Conservation (phyloP, 2,329 filamentous ascomycete genomes). For the Setomelanomma holmii region DNA sequence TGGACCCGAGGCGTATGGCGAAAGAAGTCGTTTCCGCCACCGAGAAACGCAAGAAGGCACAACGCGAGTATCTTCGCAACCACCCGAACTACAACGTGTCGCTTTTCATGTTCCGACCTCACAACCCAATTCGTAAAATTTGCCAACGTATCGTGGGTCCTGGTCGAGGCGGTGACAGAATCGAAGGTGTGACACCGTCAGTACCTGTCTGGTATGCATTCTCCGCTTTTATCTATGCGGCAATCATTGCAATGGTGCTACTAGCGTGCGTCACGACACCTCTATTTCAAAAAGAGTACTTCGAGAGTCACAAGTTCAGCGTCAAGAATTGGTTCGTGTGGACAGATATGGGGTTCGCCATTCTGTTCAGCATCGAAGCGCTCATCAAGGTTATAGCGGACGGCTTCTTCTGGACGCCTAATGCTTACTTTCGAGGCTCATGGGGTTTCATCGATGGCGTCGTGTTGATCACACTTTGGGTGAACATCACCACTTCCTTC, state of each 20-base stretch:
- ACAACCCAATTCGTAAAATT: constrained; percentile 77
- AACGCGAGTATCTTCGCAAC: constrained; percentile 85
- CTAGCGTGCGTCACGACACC: constrained; percentile 94
- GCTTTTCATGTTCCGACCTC: constrained; percentile 82
- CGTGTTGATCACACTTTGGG: constrained; percentile 91
- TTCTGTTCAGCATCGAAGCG: constrained; percentile 85
- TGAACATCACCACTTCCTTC: constrained; percentile 87
- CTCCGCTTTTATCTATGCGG: constrained; percentile 90
- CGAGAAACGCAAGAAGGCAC: constrained; percentile 81
- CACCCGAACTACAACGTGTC: constrained; percentile 94
- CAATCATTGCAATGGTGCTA: constrained; percentile 97
- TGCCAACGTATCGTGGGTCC: constrained; percentile 93
- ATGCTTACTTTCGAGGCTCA: constrained; percentile 93
- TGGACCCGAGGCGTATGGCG: constrained; percentile 87
- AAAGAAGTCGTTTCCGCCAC: constrained; percentile 86
- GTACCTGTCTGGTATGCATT: constrained; percentile 91
- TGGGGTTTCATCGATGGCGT: constrained; percentile 97
- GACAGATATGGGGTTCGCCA: constrained; percentile 87
- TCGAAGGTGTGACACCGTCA: constrained; percentile 89
- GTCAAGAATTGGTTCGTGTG: constrained; percentile 91
- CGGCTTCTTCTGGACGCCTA: constrained; percentile 94
- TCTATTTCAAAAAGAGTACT: constrained; percentile 90
- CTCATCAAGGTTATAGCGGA: constrained; percentile 93
- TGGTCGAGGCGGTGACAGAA: constrained; percentile 82
- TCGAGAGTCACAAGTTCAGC: constrained; percentile 65